Evolutionary conservation across 257 asterid genomes (phyloP), one percentile per base, ranked within the genome.

Genomic region (Fraxinus quadrangulata): DNA sequence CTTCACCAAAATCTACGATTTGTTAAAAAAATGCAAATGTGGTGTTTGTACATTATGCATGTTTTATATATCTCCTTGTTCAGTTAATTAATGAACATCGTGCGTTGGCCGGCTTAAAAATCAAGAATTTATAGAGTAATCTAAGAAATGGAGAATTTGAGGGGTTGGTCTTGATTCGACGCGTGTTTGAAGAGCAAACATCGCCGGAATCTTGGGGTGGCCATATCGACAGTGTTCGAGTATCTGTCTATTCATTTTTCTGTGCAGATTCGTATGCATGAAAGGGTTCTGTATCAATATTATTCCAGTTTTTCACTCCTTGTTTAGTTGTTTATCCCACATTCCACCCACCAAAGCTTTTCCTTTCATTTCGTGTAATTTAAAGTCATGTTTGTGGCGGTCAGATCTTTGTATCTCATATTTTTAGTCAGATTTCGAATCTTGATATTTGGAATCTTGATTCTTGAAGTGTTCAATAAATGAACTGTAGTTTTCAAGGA

Each of bases 121-220:
- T 63, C 16, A 63, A 63, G 34, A 63, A 8, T 23, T 4, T 12
- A 11, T 54, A 54, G 6, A 54, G 3, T 40, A 40, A 40, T 23
- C 6, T 2, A 10, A 23, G 33, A 23, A 61, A 23, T 3, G 33
- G 33, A 23, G 24, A 23, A 9, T 61, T 61, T 6, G 12, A 61
- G 31, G 16, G 30, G 68, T 19, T 31, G 33, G 33, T 31, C 65
- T n/a, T 33, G 84, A 68, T 76, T 77, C 72, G 7, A 84, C 85
- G 85, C 84, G 85, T 76, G 56, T 78, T 81, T 76, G 86, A 76
- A 59, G 11, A 40, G 19, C 9, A 23, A 81, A 70, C 69, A 40
- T 40, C 49, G 49, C 49, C 16, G 16, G 49, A 40, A 40, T 40
- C 49, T 40, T 40, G 49, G 49, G 49, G 49, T 40, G 49, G 14